Evolutionary conservation across 1,139 yeast species (phyloP).

Genomic region (Sugiyamaella japonica): DNA sequence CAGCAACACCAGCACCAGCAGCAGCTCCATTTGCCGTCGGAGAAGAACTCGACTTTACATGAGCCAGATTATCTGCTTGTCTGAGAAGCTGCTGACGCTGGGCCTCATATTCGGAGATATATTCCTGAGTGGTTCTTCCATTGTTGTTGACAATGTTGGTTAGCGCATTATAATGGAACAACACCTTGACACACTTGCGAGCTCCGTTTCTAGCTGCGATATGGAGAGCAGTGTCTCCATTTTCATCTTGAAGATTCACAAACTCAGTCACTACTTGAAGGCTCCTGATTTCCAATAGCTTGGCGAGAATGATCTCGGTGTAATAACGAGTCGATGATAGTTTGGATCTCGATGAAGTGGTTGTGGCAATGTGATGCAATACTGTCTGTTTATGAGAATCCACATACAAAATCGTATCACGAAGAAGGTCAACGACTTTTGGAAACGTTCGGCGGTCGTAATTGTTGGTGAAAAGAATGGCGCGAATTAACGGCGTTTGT

Average conservation of each 20-base stretch:
- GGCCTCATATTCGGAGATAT: constrained; percentile 51
- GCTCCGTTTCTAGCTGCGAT: constrained; percentile 76
- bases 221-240: constrained; percentile 89
- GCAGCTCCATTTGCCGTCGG: constrained; percentile 23
- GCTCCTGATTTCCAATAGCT: constrained; percentile 61
- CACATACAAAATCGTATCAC: constrained; percentile 61
- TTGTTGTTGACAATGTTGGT: constrained; percentile 70
- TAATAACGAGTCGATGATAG: constrained; percentile 80
- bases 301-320: constrained; percentile 72
- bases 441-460: constrained; percentile 76
- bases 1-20: too few relatives aligned
- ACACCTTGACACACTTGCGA: constrained; percentile 68
- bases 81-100: constrained; percentile 24
- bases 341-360: constrained; percentile 58
- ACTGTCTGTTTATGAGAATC: constrained; percentile 66
- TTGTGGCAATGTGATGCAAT: constrained; percentile 75
- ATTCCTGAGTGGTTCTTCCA: constrained; percentile 75
- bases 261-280: constrained; percentile 53
- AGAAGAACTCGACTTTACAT: constrained; percentile 32
- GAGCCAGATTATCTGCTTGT: constrained; percentile 14
- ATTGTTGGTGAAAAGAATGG: constrained; percentile 85
- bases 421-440: constrained; percentile 65
- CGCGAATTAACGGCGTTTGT: constrained; percentile 79
- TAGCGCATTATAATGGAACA: constrained; percentile 70
- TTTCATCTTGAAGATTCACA: constrained; percentile 72